These are phyloP conservation scores for Venturia oleaginea DNA, from an alignment of 2,329 filamentous ascomycete genomes.

Conservation along the genomic window DNA sequence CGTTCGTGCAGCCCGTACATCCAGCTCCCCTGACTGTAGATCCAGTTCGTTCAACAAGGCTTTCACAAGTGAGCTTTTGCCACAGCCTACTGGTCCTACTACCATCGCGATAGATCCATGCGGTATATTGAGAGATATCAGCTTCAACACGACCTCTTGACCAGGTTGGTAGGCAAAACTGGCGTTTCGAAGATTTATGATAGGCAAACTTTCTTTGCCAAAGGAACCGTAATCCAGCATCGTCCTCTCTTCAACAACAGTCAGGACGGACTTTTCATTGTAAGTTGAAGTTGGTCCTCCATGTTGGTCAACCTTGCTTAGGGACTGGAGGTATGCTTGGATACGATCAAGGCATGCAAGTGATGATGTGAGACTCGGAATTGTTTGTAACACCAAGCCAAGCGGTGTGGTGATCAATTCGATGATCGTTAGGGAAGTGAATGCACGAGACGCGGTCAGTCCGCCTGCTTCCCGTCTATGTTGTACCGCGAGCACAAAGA, in stretches of 20 bases:
- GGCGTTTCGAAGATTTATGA: not conserved
- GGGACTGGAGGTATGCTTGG: not conserved
- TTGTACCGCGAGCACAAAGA: not conserved
- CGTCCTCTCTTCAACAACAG: not conserved
- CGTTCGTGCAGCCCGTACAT: not conserved
- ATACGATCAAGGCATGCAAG: conserved; percentile 1
- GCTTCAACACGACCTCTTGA: not conserved
- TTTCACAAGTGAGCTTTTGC: conserved; percentile 20
- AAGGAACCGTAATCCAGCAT: not conserved
- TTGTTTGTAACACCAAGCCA: not conserved
- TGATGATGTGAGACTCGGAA: not conserved
- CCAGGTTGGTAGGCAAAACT: not conserved
- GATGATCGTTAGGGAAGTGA: not conserved
- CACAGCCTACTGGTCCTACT: conserved; percentile 19
- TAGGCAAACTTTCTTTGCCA: not conserved
- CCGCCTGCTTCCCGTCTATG: not conserved
- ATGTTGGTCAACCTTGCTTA: not conserved
- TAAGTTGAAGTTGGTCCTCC: not conserved
- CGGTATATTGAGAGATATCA: not conserved
- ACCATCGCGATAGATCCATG: conserved; percentile 15
- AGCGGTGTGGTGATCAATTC: not conserved
- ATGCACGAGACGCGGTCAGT: not conserved
- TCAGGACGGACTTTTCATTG: not conserved
- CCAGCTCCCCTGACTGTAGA: conserved; percentile 13
- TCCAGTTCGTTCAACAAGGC: conserved; percentile 18